These are phyloP conservation scores for Glomus cerebriforme DNA, from an alignment of 192 early-diverging fungal species.

Conservation along the genomic window DNA sequence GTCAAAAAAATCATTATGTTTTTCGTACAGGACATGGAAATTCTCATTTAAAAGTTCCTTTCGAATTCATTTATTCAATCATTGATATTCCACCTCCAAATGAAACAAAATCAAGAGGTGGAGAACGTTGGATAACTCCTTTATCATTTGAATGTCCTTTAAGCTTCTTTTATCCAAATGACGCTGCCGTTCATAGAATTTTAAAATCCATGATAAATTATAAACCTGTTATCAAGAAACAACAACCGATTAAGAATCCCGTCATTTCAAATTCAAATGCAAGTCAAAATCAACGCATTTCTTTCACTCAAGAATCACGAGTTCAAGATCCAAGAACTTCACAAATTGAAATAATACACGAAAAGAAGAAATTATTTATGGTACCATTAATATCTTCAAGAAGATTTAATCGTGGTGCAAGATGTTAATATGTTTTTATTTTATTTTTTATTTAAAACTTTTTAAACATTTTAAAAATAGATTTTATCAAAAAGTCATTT, in stretches of 20 bases:
- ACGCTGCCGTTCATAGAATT: not conserved
- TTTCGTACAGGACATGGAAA: not conserved
- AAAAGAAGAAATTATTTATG: no score
- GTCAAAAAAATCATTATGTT: not conserved
- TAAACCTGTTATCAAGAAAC: not conserved
- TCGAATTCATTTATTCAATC: not conserved
- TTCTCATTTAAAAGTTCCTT: not conserved
- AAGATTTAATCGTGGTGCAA: no score
- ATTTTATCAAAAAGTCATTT: no score
- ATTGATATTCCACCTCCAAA: not conserved
- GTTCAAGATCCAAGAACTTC: not conserved
- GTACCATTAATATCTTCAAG: no score
- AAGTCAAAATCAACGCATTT: not conserved
- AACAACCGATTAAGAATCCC: no score
- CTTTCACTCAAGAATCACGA: not conserved
- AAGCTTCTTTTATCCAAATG: constrained; percentile 7
- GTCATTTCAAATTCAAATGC: no score
- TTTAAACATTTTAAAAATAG: no score
- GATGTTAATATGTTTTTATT: no score
- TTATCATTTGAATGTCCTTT: constrained; percentile 8
- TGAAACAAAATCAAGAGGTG: not conserved
- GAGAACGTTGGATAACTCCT: not conserved
- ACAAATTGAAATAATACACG: no score
- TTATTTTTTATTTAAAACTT: no score
- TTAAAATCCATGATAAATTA: not conserved